Evolutionary conservation across 129 eudicot species (phyloP), one percentile per base, ranked within the genome.

Genomic region (Chrysanthemum seticuspe): DNA sequence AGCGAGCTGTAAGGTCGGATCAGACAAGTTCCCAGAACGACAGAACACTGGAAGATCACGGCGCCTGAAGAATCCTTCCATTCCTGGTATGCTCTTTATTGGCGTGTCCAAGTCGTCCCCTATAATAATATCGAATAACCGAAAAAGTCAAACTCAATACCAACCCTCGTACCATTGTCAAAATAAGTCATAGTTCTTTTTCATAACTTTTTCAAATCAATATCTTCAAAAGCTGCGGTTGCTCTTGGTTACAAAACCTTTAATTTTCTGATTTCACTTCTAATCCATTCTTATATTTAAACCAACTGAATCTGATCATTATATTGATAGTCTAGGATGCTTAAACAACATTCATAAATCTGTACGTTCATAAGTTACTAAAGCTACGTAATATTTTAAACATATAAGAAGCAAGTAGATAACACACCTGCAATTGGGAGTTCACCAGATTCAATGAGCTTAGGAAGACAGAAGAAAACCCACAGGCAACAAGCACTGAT

Each of bases 401-500:
- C 45, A 40, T 40, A 40, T 40, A 40, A 40, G 45, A 70, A 2
- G 15, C 11, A 68, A 72, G 27, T 7, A 15, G 19, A 64, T 67
- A 52, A 66, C 74, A 10, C 47, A 84, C 89, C 87, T 49, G 56
- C 23, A 47, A 91, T 85, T 3, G 97, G 97, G 31, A 91, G 50
- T 66, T 91, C 88, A 21, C 87, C 88, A 4, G 83, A 59, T 49
- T 84, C 72, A 66, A 86, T 86, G 65, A 91, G 90, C 4, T 77
- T 53, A 0, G 91, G 86, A 59, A 86, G 73, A 53, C 86, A 75
- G 13, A 84, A 83, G 72, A 70, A 80, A 31, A 78, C 74, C 97
- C 95, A 91, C 47, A 91, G 74, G 52, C 83, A 78, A 54, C 86
- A 80, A 56, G 95, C 86, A n/a, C 95, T 83, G 21, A 88, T 64